These are phyloP conservation scores for Ophiostoma sp. DNA, from an alignment of 2,329 filamentous ascomycete species.

Conservation along the genomic window DNA sequence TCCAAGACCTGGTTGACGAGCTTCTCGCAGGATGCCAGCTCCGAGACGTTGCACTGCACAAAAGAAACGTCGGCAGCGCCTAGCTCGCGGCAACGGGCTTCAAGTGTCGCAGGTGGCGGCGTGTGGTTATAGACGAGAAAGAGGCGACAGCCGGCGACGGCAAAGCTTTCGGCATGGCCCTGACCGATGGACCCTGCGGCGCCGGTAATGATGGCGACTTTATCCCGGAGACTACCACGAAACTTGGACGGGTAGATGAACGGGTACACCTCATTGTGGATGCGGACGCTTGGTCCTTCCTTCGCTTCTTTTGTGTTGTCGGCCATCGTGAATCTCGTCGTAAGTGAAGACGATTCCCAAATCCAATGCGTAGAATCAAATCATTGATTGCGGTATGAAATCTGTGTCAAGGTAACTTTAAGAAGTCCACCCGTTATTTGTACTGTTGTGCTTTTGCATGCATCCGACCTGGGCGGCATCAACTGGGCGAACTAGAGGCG, in stretches of 20 bases:
- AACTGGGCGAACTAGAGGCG: not conserved
- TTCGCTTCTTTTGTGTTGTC: not conserved
- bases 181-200: slow-evolving; percentile 36
- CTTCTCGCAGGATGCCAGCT: not conserved
- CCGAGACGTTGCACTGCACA: slow-evolving; percentile 2
- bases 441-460: not conserved
- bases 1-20: not conserved
- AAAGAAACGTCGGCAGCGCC: not conserved
- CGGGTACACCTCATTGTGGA: not conserved
- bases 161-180: slow-evolving; percentile 36
- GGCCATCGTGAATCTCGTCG: not conserved
- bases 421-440: not conserved
- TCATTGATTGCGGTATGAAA: not conserved
- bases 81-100: not conserved
- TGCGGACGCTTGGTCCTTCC: not conserved
- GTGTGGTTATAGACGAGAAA: slow-evolving; percentile 37
- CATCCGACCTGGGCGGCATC: not conserved
- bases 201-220: slow-evolving; percentile 20
- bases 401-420: not conserved
- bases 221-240: not conserved
- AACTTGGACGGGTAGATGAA: slow-evolving; percentile 7
- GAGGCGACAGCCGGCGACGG: slow-evolving; percentile 35
- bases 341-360: not conserved
- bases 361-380: not conserved
- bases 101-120: slow-evolving; percentile 26